phyloP scores from a whole-genome alignment of 1,139 yeast genomes.

The Yamadazyma taylorii region DNA sequence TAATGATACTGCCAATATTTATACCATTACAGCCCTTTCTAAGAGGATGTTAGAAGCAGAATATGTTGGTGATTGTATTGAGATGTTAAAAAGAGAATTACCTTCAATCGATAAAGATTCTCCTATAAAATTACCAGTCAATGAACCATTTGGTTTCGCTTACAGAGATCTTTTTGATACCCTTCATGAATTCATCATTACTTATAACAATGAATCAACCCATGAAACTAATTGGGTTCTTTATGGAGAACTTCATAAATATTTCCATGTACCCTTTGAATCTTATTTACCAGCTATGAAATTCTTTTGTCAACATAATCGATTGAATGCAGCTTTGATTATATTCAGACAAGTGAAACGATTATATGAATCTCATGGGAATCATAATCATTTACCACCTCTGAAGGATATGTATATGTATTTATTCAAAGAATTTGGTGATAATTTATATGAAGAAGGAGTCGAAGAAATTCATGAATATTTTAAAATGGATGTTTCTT shows the following conservation, averaged over 20 bases:
- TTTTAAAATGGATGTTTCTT: conserved; percentile 62
- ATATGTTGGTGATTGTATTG: conserved; percentile 58
- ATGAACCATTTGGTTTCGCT: conserved; percentile 25
- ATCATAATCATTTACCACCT: conserved; percentile 48
- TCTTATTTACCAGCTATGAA: conserved; percentile 60
- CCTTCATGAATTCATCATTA: conserved; percentile 48
- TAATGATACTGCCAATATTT: conserved; percentile 27
- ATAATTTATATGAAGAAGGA: conserved; percentile 62
- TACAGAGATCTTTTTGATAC: conserved; percentile 36
- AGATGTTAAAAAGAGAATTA: conserved; percentile 59
- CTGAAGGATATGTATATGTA: conserved; percentile 66
- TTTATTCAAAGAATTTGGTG: conserved; percentile 63
- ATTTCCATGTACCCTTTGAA: conserved; percentile 61
- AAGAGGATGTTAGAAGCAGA: conserved; percentile 46
- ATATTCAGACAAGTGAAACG: conserved; percentile 65
- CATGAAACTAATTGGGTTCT: conserved; percentile 61
- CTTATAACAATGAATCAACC: conserved; percentile 39
- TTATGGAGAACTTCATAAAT: conserved; percentile 58
- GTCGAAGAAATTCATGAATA: conserved; percentile 65
- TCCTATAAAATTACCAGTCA: conserved; percentile 29
- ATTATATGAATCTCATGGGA: conserved; percentile 55
- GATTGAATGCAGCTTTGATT: conserved; percentile 65
- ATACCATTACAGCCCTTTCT: conserved; percentile 50
- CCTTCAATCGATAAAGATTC: conserved; percentile 44
- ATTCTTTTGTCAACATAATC: conserved; percentile 54